Percentiles rank a stretch among this genome's conserved stretches.
phyloP scores from a whole-genome alignment of 225 moss, liverwort and hornwort genomes.

The Takakia lepidozioides region DNA sequence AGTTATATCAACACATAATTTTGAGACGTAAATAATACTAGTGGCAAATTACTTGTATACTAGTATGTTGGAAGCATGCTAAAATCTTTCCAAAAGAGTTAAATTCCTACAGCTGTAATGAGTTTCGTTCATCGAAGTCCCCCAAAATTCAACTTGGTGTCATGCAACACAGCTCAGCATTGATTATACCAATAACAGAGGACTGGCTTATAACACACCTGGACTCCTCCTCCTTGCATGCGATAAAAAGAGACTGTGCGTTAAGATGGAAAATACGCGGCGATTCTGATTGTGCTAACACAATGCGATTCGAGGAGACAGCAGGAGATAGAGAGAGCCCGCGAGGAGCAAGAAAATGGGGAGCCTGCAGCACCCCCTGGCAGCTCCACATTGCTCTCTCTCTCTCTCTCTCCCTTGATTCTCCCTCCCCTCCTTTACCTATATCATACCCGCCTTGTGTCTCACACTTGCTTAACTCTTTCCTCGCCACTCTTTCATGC shows the following conservation, averaged over 20 bases:
- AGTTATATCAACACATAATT: background rate
- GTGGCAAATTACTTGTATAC: no score
- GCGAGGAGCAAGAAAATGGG: constrained; percentile 29
- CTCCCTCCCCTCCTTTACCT: no score
- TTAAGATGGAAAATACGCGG: constrained; percentile 3
- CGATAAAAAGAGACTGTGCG: constrained; percentile 20
- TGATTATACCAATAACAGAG: background rate
- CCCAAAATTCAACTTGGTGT: background rate
- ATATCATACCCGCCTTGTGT: no score
- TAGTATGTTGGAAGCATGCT: no score
- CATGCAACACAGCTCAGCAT: background rate
- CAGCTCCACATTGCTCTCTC: constrained; percentile 35
- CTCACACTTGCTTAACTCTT: no score
- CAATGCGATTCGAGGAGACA: constrained; percentile 6
- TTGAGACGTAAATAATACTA: background rate
- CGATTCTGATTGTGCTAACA: constrained; percentile 13
- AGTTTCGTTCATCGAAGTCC: background rate
- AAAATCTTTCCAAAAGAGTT: no score
- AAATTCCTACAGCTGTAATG: no score
- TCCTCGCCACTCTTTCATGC: no score
- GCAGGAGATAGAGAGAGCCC: constrained; percentile 29
- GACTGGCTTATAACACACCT: constrained; percentile 12
- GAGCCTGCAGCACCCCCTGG: constrained; percentile 45
- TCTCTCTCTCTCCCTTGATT: background rate
- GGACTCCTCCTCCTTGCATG: constrained; percentile 39